Evolutionary conservation across 108 stramenopile species (phyloP), one percentile per base, ranked within the genome.

Genomic region (Discostella stelligeroides): DNA sequence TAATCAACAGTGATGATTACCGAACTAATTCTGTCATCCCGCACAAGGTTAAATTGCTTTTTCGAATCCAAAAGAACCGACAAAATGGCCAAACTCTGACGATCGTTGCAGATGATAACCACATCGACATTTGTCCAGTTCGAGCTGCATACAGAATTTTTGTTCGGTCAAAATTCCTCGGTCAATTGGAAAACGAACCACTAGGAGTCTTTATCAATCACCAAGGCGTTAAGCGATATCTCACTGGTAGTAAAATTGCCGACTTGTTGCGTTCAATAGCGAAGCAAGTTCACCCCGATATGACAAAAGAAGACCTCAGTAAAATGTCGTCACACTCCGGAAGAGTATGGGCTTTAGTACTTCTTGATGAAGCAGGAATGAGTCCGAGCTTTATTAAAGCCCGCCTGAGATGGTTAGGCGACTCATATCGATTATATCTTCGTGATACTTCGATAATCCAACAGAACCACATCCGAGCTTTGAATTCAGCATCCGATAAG

Each of bases 31-130:
- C n/a, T n/a, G 21, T 13, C 25, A 15, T 54, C 53, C 53, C 25
- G 2, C 15, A 11, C 4, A 56, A 24, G 25, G 20, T 39, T 7
- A 42, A 18, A 55, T 9, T 67, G 2, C 20, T n/a, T 7, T 67
- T 34, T 18, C 20, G 23, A 7, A 56, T 67, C 54, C 66, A 67
- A 34, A 67, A 67, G 54, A 67, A 67, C 20, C 54, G 54, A 24
- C 53, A 24, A 21, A 67, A 67, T 25, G 40, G 66, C 13, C 53
- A 67, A 43, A 21, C n/a, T 10, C 18, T 40, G 20, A 56, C 39
- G 21, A 42, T 55, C 29, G 20, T 34, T 37, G 0, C 11, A 1
- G 40, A 67, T 47, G 2, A 55, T 41, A 15, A 21, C 4, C 37
- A 41, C 54, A 17, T 25, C 7, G 23, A 24, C 23, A 54, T 66